Conservation (phyloP, 495 filamentous ascomycete genomes). For the Aspergillus taichungensis region DNA sequence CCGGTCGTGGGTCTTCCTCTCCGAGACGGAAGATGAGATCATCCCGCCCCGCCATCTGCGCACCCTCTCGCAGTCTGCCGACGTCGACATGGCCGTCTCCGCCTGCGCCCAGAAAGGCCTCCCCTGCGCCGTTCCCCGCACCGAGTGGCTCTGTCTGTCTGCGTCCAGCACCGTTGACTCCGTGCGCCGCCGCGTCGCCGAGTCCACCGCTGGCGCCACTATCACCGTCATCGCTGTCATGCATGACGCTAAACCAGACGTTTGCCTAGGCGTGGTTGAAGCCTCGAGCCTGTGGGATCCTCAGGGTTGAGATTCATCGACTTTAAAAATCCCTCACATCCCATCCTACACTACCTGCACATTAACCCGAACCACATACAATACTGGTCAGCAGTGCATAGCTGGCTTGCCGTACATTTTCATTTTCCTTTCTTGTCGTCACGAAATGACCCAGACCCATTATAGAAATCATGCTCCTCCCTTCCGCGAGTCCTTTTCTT, state of each 20-base stretch:
- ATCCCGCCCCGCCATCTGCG: conserved; percentile 31
- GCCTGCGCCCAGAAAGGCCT: conserved; percentile 11
- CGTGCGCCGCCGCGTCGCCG: conserved; percentile 16
- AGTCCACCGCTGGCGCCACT: conserved; percentile 6
- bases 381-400: background rate
- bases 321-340: conserved; percentile 1
- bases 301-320: conserved; percentile 2
- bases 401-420: background rate
- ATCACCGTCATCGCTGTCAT: conserved; percentile 27
- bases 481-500: no score
- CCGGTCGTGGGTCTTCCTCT: conserved; percentile 37
- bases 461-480: no score
- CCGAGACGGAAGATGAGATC: conserved; percentile 17
- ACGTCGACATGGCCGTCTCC: conserved; percentile 28
- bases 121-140: conserved; percentile 16
- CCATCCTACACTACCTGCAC: no score
- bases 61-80: conserved; percentile 19
- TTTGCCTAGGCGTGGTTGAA: conserved; percentile 28
- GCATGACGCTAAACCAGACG: conserved; percentile 17
- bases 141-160: conserved; percentile 25
- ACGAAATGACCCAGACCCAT: no score
- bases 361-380: no score
- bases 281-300: conserved; percentile 26
- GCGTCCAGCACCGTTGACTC: conserved; percentile 27
- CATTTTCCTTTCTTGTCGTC: background rate